Evolutionary conservation across 2,329 filamentous ascomycete genomes (phyloP), one percentile per base, ranked within the genome.

Genomic region (Xylaria arbuscula): DNA sequence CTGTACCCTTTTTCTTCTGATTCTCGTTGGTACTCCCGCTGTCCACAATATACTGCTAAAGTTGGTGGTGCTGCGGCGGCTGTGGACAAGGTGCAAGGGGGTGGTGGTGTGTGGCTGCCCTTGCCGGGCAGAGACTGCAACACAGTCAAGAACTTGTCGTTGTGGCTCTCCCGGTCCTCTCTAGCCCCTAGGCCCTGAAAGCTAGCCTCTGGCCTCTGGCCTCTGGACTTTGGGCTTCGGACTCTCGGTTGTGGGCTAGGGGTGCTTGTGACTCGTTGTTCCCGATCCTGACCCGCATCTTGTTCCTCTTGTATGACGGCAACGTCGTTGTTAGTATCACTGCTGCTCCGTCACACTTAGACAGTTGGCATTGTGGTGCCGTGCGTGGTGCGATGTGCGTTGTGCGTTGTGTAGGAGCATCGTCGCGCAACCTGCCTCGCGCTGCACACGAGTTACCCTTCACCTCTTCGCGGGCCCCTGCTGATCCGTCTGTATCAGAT

Each of bases 401-500:
- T 28, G 54, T 67, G 74, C 76, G 74, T 78, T 69, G 76, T 76
- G 79, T 77, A 74, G 76, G 75, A 76, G 75, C 73, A 78, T 77
- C 76, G 77, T 78, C 74, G 70, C 74, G 76, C 76, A 79, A 78
- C 72, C 75, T 75, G 71, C 73, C 75, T 72, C 72, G 72, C 72
- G 73, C 75, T 71, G 72, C 69, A 72, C 72, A 77, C 74, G 55
- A 70, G 59, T 57, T 48, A 73, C 71, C 69, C 68, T 70, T 68
- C 72, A 70, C 72, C 73, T 70, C 76, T 74, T 72, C 72, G 72
- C 74, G 70, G 75, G 68, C 64, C 72, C 72, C 69, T 76, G 75
- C 79, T 81, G 72, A 81, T 78, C 72, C 64, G 64, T 76, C 61
- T 36, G 75, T 68, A 70, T 78, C 62, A 88, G 87, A 83, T 88